Conservation (phyloP, 129 eudicot species). For the Lonicera japonica region DNA sequence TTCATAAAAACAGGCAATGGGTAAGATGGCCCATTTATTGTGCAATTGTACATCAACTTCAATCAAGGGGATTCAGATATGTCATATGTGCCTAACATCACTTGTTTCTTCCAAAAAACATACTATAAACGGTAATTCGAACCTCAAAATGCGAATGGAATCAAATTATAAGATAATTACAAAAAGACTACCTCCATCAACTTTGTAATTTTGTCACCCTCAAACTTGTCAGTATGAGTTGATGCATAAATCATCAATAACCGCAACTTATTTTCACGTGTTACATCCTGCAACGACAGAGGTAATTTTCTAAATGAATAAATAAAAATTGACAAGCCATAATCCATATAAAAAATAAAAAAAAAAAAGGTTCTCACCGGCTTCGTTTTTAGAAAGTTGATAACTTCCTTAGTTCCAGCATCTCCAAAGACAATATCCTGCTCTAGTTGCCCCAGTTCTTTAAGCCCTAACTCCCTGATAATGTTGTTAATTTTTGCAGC, state of each 20-base stretch:
- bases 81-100: too few species aligned
- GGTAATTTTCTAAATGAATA: slow-evolving; percentile 7
- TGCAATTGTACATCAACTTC: too few species aligned
- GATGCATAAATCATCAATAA: slow-evolving; percentile 91
- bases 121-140: too few species aligned
- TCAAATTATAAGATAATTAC: too few species aligned
- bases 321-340: background rate
- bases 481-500: slow-evolving; percentile 82
- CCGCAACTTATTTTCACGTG: slow-evolving; percentile 78
- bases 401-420: slow-evolving; percentile 92
- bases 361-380: slow-evolving; percentile 56
- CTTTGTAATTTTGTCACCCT: slow-evolving; percentile 61
- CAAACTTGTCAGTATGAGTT: slow-evolving; percentile 74
- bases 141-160: too few species aligned
- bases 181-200: slow-evolving; percentile 84
- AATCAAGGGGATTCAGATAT: too few species aligned
- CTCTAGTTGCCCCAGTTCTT: slow-evolving; percentile 90
- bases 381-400: slow-evolving; percentile 62
- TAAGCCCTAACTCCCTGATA: slow-evolving; percentile 71
- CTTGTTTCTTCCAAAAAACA: too few species aligned
- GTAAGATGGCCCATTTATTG: too few species aligned
- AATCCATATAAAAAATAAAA: background rate
- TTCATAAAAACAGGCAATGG: too few species aligned
- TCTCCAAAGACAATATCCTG: slow-evolving; percentile 98
- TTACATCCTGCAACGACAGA: slow-evolving; percentile 56